Percentiles rank a stretch among this genome's conserved stretches.
phyloP scores from a whole-genome alignment of 345 rosid genomes.

The Brassica juncea region DNA sequence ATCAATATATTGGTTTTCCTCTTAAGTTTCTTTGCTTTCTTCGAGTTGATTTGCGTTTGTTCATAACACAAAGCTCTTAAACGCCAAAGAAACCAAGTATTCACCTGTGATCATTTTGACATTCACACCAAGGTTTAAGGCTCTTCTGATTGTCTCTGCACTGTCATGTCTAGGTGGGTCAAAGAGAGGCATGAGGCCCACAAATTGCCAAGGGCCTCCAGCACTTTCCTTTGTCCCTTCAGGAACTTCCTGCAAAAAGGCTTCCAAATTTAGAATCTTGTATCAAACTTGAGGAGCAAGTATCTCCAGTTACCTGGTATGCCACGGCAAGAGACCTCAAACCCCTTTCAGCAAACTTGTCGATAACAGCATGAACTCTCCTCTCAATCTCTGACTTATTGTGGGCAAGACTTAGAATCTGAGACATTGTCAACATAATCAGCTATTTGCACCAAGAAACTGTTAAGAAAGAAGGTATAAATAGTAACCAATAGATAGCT shows the following conservation, averaged over 20 bases:
- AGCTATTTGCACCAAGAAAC: conserved; percentile 1
- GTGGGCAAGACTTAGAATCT: conserved; percentile 91
- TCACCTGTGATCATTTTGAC: conserved; percentile 98
- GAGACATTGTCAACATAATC: conserved; percentile 11
- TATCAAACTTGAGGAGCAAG: conserved; percentile 1
- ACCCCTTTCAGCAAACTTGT: conserved; percentile 95
- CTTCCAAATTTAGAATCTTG: conserved; percentile 11
- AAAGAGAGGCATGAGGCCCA: conserved; percentile 97
- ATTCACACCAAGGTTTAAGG: conserved; percentile 92
- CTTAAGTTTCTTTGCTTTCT: too few species aligned
- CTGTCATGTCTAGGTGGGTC: conserved; percentile 99
- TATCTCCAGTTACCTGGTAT: conserved; percentile 62
- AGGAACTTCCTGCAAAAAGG: conserved; percentile 79
- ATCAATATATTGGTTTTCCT: too few species aligned
- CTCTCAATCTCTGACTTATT: conserved; percentile 86
- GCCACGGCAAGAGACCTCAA: conserved; percentile 97
- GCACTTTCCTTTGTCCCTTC: conserved; percentile 85
- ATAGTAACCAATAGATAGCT: neutral
- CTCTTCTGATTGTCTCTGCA: conserved; percentile 95
- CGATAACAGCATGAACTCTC: conserved; percentile 90
- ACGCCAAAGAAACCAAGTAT: conserved; percentile 3
- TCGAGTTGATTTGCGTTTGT: too few species aligned
- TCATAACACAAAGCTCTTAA: too few species aligned
- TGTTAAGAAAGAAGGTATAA: neutral
- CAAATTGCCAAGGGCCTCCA: conserved; percentile 96